Evolutionary conservation across 169 alveolate species (phyloP).

Genomic region (Plasmodium vivax): DNA sequence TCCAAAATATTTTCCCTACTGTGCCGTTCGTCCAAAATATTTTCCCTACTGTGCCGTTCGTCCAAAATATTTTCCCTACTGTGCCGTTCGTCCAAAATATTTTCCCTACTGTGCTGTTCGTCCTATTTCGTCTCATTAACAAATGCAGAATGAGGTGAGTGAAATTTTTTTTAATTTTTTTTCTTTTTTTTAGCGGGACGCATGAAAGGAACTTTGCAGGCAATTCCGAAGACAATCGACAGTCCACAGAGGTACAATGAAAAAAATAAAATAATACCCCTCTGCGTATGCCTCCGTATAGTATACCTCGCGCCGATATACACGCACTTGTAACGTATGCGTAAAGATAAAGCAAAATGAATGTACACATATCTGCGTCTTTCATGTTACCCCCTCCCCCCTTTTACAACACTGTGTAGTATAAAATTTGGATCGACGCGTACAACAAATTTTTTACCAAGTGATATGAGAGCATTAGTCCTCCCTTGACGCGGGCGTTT

Average conservation of each 20-base stretch:
- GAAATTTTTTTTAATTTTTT: not conserved
- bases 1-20: too few species aligned
- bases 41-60: not conserved
- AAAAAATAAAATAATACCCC: not conserved
- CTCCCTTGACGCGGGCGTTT: not conserved
- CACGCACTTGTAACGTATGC: not conserved
- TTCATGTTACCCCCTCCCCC: not conserved
- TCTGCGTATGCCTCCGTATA: not conserved
- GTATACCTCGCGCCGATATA: not conserved
- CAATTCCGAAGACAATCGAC: not conserved
- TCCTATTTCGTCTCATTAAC: not conserved
- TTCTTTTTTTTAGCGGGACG: slow-evolving; percentile 37
- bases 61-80: not conserved
- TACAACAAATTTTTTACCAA: slow-evolving; percentile 38
- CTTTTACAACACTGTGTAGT: slow-evolving; percentile 21
- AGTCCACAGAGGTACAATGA: slow-evolving; percentile 32
- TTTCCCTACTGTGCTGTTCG: not conserved
- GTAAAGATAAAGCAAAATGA: not conserved
- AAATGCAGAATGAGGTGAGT: not conserved
- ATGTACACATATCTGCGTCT: not conserved
- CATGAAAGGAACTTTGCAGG: slow-evolving; percentile 28
- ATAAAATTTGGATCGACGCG: slow-evolving; percentile 41
- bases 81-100: not conserved
- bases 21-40: not conserved
- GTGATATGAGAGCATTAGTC: not conserved